Conservation (phyloP, 2,329 filamentous ascomycete genomes). For the Chaetomium olivaceum region DNA sequence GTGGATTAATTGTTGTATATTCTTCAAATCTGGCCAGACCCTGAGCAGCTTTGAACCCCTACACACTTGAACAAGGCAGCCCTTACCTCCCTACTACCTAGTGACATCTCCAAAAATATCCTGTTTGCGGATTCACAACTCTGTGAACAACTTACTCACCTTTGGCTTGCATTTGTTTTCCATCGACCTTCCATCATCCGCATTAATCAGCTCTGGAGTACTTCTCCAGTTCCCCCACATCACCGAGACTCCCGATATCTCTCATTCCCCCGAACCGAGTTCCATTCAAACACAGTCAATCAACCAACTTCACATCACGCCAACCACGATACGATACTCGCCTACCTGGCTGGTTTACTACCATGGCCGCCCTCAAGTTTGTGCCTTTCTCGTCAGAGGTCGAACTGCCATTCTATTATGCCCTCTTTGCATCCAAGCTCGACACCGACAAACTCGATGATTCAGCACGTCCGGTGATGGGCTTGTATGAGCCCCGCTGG, state of each 20-base stretch:
- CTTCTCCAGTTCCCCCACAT: background rate
- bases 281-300: conserved; percentile 1
- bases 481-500: conserved; percentile 82
- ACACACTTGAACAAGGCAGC: background rate
- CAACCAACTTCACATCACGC: background rate
- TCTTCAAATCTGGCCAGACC: background rate
- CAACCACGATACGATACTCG: background rate
- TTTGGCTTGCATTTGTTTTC: background rate
- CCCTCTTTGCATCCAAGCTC: conserved; percentile 90
- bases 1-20: background rate
- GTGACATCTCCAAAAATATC: background rate
- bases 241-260: background rate
- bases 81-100: background rate
- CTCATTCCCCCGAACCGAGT: background rate
- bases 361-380: conserved; percentile 63
- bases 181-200: background rate
- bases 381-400: conserved; percentile 92
- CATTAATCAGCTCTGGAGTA: background rate
- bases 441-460: conserved; percentile 97
- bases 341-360: conserved; percentile 6
- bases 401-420: conserved; percentile 91
- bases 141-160: background rate
- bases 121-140: background rate
- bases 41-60: background rate
- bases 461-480: conserved; percentile 81